A percentile compares a stretch with the other conserved stretches of the same genome.
Evolutionary conservation across 768 basidiomycete species (phyloP).

Genomic region (Kwoniella botswanensis): DNA sequence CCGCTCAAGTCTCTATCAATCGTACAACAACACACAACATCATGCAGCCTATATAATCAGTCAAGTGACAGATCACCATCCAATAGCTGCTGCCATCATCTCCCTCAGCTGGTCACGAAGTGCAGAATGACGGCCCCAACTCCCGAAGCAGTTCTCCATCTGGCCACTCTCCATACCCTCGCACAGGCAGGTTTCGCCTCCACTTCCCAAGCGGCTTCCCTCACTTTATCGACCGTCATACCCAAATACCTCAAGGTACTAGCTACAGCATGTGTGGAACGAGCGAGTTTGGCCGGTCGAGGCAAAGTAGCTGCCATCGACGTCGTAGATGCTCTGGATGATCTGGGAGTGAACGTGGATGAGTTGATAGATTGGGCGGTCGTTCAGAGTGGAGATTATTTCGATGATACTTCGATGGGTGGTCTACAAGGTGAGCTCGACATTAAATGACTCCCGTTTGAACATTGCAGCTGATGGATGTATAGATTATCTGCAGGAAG

Average conservation of each 20-base stretch:
- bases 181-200: conserved; percentile 48
- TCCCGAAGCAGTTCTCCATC: conserved; percentile 47
- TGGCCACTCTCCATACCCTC: conserved; percentile 46
- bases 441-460: too few relatives aligned
- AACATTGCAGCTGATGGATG: not conserved
- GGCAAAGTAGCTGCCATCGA: conserved; percentile 44
- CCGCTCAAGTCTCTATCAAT: not conserved
- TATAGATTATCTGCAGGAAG: conserved; percentile 37
- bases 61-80: too few relatives aligned
- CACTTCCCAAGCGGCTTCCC: conserved; percentile 41
- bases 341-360: conserved; percentile 33
- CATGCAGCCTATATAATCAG: not conserved
- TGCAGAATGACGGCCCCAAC: conserved; percentile 25
- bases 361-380: conserved; percentile 35
- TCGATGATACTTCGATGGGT: conserved; percentile 27
- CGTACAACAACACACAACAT: not conserved
- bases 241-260: conserved; percentile 39
- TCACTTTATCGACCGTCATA: conserved; percentile 41
- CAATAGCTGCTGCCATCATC: not conserved
- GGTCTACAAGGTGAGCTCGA: conserved; percentile 24
- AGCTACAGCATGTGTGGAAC: conserved; percentile 37
- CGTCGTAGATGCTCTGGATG: conserved; percentile 41
- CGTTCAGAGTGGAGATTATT: conserved; percentile 21
- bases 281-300: conserved; percentile 40
- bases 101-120: not conserved